These are phyloP conservation scores for Danielia reshetovae DNA, from an alignment of 805 yeast species.

Conservation along the genomic window DNA sequence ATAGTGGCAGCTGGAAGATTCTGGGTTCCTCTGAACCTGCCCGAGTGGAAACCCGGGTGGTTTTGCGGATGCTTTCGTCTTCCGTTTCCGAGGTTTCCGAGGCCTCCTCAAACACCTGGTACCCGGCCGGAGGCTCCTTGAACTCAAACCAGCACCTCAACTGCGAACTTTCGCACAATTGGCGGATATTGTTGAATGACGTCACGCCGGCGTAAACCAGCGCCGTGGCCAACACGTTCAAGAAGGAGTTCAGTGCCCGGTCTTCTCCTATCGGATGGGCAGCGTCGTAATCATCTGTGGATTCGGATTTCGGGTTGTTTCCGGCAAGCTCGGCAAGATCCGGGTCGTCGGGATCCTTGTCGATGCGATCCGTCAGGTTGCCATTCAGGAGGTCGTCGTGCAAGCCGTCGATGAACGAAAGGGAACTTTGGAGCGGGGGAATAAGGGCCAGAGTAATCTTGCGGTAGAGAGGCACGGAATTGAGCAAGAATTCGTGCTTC, in stretches of 20 bases:
- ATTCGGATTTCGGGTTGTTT: neutral
- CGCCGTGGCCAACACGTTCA: conserved; percentile 28
- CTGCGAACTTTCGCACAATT: neutral
- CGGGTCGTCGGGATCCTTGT: too few relatives aligned
- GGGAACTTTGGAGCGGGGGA: conserved; percentile 13
- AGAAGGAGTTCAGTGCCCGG: conserved; percentile 22
- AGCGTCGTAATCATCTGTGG: conserved; percentile 21
- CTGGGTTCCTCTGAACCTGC: neutral
- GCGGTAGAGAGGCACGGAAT: conserved; percentile 11
- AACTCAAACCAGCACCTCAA: too few relatives aligned
- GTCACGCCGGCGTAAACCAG: conserved; percentile 27
- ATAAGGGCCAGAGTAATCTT: conserved; percentile 14
- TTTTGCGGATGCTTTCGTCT: neutral
- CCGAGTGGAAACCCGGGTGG: neutral
- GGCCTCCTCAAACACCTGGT: neutral
- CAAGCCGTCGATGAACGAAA: conserved; percentile 7
- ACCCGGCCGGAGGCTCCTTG: neutral
- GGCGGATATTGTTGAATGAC: conserved; percentile 8
- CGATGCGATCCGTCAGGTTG: neutral
- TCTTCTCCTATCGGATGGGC: conserved; percentile 23
- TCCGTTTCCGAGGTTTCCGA: neutral
- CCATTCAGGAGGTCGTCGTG: neutral
- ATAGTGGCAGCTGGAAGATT: too few relatives aligned
- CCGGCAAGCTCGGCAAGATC: neutral
- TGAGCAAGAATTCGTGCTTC: conserved; percentile 9